Evolutionary conservation across 768 basidiomycete species (phyloP), one percentile per base, ranked within the genome.

Genomic region (Amanita phalloides): DNA sequence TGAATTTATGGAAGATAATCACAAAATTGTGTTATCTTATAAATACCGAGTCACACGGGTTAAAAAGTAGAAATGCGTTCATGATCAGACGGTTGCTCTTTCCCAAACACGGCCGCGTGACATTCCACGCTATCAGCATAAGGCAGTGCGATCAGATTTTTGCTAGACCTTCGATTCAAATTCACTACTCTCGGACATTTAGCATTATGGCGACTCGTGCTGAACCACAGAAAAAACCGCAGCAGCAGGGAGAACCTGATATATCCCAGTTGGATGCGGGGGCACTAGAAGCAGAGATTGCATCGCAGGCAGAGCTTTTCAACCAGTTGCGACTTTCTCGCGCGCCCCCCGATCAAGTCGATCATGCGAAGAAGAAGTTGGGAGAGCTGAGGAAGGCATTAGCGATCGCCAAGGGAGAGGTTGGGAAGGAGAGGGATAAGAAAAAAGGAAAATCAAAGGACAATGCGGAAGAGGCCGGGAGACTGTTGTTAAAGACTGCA

Each of bases 401-500:
- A 38, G 78, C 71, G 1, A 61, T 73, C 53, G 65, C 75, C 28
- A 70, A 66, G 36, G 61, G 66, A 37, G 65, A 68, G 37, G 67
- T 71, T 46, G 71, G 70, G 48, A 69, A 64, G 58, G 51, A 33
- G 53, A 64, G 46, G 62, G 62, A 39, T 66, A 65, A 32, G 75
- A 71, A 39, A 74, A 68, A 7, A 73, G 51, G 21, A 21, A 52
- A 37, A 26, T 35, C 9, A 4, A 45, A 45, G 11, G 43, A 37
- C 67, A 7, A 7, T 4, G 13, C 73, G 63, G 45, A 81, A 81
- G 70, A 86, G 85, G 71, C 81, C 76, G 58, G 85, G 79, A 47
- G 70, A 79, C 44, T 97, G 56, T 62, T 87, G 52, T 75, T 99
- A 58, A 99, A 99, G 71, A 95, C 93, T 1, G 87, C 93, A 38